Base-by-base conservation (phyloP, 768 basidiomycete genomes). In the Suillus plorans region DNA sequence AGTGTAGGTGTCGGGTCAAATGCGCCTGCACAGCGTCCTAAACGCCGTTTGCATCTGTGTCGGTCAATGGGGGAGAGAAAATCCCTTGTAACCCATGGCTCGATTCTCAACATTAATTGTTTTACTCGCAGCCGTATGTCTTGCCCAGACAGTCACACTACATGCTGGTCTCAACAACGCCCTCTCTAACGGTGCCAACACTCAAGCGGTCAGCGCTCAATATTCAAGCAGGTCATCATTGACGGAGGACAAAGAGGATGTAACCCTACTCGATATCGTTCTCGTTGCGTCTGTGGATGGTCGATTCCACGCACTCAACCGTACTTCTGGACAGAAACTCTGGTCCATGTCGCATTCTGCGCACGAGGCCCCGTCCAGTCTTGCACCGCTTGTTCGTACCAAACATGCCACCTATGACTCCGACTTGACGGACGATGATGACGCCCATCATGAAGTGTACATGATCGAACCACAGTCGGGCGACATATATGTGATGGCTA, bases 381-480 rank as follows among this genome's bases (percentile, higher is more conserved):
- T 94, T 28, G 83, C 84, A 0, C 90, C 92, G 1, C 88, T 95
- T 64, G 85, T 94, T 62, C 86, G 90, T 71, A 92, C 91, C 0
- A 78, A 82, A 53, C 91, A 92, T 69, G 74, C 82, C 13, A 78
- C 87, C 52, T 72, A 80, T 55, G 86, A 90, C 72, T 80, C 84
- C 8, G 88, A 90, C 68, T 69, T 83, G 53, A 81, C 76, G 13
- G 82, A 83, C 65, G 88, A 89, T 67, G 83, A 84, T 57, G 73
- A 79, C 62, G 72, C 76, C 1, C 75, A 79, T 34, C 85, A 87
- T 69, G 93, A 94, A 74, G 85, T 90, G 52, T 99, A 97, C 77
- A 89, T 98, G 66, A 92, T 98, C 61, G 97, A 98, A 72, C 97
- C 97, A 0, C 92, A 95, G 80, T 90, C 92, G 5, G 97, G 97